Conservation (phyloP, 768 basidiomycete genomes). For the Infundibulicybe gibba region DNA sequence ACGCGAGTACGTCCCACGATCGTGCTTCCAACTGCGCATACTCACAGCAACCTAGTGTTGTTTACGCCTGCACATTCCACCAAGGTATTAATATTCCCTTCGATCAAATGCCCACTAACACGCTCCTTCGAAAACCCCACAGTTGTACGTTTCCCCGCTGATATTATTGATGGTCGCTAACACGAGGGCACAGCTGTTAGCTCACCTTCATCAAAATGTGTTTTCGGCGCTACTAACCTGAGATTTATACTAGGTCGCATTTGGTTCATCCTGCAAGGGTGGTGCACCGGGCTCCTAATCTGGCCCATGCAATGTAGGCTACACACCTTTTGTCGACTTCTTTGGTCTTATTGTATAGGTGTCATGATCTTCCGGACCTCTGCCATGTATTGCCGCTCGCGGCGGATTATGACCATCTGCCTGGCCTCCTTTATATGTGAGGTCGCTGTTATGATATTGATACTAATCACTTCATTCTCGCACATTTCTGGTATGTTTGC, state of each 20-base stretch:
- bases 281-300: constrained; percentile 15
- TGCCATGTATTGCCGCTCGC: constrained; percentile 15
- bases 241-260: constrained; percentile 10
- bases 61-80: constrained; percentile 9
- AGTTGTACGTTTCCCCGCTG: constrained; percentile 13
- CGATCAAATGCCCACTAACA: not conserved
- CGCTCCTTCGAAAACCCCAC: not conserved
- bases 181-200: too few relatives aligned
- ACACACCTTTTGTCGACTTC: not conserved
- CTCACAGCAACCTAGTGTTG: constrained; percentile 6
- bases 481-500: constrained; percentile 10
- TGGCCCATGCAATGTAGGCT: constrained; percentile 24
- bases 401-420: constrained; percentile 8
- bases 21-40: not conserved
- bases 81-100: constrained; percentile 6
- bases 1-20: constrained; percentile 5
- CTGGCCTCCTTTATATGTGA: constrained; percentile 11
- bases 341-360: constrained; percentile 6
- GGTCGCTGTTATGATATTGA: constrained; percentile 10
- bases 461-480: constrained; percentile 10
- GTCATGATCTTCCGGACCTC: constrained; percentile 21
- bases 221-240: not conserved
- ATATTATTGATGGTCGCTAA: too few relatives aligned
- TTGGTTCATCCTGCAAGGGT: constrained; percentile 16
- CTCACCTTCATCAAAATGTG: not conserved